Percentiles rank a stretch among this genome's conserved stretches.
Evolutionary conservation across 352 stramenopile genomes (phyloP).

Genomic region (Phytophthora pseudosyringae): DNA sequence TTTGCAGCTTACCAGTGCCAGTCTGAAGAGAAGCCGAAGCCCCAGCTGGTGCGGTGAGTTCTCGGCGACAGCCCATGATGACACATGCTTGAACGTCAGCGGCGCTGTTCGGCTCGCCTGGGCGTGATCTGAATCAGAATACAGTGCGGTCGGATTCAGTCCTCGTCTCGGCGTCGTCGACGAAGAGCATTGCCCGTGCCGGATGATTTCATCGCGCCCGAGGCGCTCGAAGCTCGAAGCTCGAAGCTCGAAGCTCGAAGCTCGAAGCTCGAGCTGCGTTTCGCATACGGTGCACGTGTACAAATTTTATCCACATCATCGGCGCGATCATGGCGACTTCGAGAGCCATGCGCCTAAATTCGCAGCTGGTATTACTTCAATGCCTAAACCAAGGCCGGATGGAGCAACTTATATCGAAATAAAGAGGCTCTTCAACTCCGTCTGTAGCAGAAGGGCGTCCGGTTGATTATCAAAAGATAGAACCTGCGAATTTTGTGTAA

Average conservation of each 20-base stretch:
- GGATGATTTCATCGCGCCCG: conserved; percentile 9
- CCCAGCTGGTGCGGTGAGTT: background rate
- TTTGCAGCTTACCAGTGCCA: too few species aligned
- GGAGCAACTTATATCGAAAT: background rate
- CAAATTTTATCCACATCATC: conserved; percentile 32
- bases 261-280: conserved; percentile 16
- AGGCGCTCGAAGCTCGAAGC: conserved; percentile 7
- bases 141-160: too few species aligned
- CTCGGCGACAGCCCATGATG: background rate
- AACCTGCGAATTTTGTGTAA: conserved; percentile 3
- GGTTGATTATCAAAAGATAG: background rate
- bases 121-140: too few species aligned
- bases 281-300: conserved; percentile 15
- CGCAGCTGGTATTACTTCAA: conserved; percentile 26
- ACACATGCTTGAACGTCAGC: background rate
- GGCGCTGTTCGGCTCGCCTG: background rate
- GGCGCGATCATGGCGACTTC: conserved; percentile 10
- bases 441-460: background rate
- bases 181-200: conserved; percentile 1
- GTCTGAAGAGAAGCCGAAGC: too few species aligned
- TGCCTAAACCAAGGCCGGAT: background rate
- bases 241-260: background rate
- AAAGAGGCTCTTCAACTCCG: background rate
- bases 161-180: background rate
- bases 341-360: conserved; percentile 17